Evolutionary conservation across 2,329 filamentous ascomycete genomes (phyloP), one percentile per base, ranked within the genome.

Genomic region (Botryotinia globosa): DNA sequence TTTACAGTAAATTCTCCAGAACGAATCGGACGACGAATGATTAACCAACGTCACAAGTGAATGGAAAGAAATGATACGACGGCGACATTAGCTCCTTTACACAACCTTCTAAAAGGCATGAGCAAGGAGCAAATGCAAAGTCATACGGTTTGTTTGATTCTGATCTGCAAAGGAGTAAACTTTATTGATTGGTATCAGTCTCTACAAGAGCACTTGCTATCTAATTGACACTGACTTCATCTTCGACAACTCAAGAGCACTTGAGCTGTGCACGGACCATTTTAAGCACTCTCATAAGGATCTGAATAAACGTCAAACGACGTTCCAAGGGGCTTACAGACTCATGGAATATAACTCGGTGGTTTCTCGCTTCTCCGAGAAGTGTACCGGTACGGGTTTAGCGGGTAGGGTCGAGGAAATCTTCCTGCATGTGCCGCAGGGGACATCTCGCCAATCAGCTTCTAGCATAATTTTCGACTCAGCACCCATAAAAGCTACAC

Each of bases 401-500:
- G 65, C 69, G 44, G 29, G 45, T 69, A 45, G 32, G 62, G 45
- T 74, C 72, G 62, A 44, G 73, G 39, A n/a, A 69, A 62, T 20
- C 63, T 68, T 67, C 71, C 42, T 73, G 66, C 71, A 73, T 73
- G 58, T 65, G 66, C 48, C 59, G 58, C 67, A 73, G 29, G 45
- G 71, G 39, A 45, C 14, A 45, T 37, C 67, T 45, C 58, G 58
- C 71, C 65, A 73, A 73, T 70, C 71, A 73, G 71, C 42, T 34
- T 42, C 71, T 22, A 70, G 66, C 59, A 70, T 59, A 44, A 34
- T 69, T 73, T 54, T 70, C 25, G 37, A 44, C 32, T 20, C 45
- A 59, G 58, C 74, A 76, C 75, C 66, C 73, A 77, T 78, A 80
- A 79, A 79, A 78, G 74, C 76, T 74, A 67, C 72, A 69, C 70